Evolutionary conservation across 2,329 filamentous ascomycete genomes (phyloP), one percentile per base, ranked within the genome.

Genomic region (Arthrobotrys musiformis): DNA sequence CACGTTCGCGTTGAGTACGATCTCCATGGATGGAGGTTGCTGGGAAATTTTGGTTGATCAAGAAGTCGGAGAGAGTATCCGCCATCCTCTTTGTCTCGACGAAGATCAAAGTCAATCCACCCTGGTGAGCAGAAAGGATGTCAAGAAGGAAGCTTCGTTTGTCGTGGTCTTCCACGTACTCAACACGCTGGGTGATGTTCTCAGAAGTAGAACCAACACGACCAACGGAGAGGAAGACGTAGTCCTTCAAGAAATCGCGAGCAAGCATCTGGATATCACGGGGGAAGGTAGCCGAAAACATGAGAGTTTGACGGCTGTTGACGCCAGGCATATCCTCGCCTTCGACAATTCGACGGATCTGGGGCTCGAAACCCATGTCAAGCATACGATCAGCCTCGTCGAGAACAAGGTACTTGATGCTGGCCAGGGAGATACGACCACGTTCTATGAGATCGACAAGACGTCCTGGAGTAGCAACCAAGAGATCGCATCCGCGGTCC

Each of bases 341-440:
- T 86, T 98, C 94, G 52, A 99, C 95, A 82, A 99, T 98, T 82
- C 94, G 92, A 83, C 95, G 94, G 83, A 99, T 99, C 87, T 99
- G 95, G 82, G 95, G 95, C 88, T 99, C 95, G 88, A 99, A 99
- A 95, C 95, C 95, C 95, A 99, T 99, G 89, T 99, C 95, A 88
- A 99, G 89, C 95, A 99, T 99, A 85, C 95, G 95, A 87, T 99
- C 95, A 85, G 95, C 95, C 89, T 99, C 95, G 82, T 99, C 95
- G 68, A 99, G 92, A 82, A 99, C 93, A 79, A 99, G 89, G 84
- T 99, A 99, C 88, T 97, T 98, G 89, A 99, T 99, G 89, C 97
- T 97, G 85, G 91, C 90, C 69, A 99, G 91, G 50, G 95, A 98
- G 84, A 99, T 98, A 83, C 94, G 93, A 83, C 95, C 95, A 88